Conservation (phyloP, 2,329 filamentous ascomycete species). For the Dactylonectria estremocensis region DNA sequence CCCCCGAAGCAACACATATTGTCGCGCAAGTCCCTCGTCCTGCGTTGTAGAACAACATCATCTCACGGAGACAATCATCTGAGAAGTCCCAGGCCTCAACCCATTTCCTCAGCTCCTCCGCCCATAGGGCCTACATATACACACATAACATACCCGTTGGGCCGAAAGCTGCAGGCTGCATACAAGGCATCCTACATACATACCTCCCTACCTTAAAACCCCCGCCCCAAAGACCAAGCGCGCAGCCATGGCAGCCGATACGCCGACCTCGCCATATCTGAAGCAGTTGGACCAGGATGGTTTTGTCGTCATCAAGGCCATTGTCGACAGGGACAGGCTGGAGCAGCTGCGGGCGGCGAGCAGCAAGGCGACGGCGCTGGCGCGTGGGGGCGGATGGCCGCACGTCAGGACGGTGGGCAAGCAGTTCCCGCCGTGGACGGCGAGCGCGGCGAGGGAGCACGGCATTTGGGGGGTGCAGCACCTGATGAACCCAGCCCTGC, state of each 20-base stretch:
- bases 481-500: conserved; percentile 81
- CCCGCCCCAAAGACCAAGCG: background rate
- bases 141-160: conserved; percentile 28
- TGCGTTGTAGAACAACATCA: conserved; percentile 11
- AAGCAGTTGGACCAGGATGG: conserved; percentile 77
- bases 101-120: conserved; percentile 4
- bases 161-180: conserved; percentile 28
- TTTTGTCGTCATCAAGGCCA: conserved; percentile 80
- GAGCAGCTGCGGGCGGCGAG: conserved; percentile 73
- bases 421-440: conserved; percentile 90
- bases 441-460: conserved; percentile 64
- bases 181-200: conserved; percentile 6
- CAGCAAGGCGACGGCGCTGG: conserved; percentile 69
- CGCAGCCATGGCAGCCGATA: conserved; percentile 33
- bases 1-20: conserved; percentile 12
- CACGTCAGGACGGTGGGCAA: conserved; percentile 88
- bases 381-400: conserved; percentile 83
- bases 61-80: conserved; percentile 21
- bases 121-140: conserved; percentile 8
- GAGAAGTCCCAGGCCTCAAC: conserved; percentile 35
- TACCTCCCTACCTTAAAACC: conserved; percentile 17
- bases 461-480: conserved; percentile 95
- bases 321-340: conserved; percentile 72
- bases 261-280: conserved; percentile 45
- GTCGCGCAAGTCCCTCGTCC: conserved; percentile 5